Conservation (phyloP, 1,284 basidiomycete species). For the Singerocomus inundabilis region DNA sequence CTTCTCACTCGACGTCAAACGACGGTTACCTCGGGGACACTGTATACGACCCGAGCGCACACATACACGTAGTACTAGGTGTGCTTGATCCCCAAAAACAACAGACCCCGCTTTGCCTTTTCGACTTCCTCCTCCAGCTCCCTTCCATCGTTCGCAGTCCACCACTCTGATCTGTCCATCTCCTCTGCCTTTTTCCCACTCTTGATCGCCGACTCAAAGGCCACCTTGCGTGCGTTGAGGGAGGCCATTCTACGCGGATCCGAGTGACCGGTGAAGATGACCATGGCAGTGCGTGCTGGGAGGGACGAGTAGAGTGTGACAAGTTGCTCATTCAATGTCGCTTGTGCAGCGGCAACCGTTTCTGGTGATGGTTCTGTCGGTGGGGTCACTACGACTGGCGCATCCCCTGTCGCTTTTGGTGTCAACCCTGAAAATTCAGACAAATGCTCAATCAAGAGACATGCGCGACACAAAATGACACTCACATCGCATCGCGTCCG, state of each 20-base stretch:
- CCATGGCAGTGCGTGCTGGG: conserved; percentile 74
- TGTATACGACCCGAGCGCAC: neutral
- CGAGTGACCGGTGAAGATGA: conserved; percentile 84
- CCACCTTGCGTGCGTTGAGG: conserved; percentile 60
- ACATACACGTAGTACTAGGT: neutral
- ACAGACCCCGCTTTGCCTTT: conserved; percentile 73
- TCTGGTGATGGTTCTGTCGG: conserved; percentile 37
- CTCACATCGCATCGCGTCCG: conserved; percentile 77
- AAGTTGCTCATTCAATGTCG: conserved; percentile 60
- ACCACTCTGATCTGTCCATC: conserved; percentile 48
- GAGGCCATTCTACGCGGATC: conserved; percentile 78
- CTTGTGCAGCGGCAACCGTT: conserved; percentile 39
- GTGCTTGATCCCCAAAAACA: conserved; percentile 77
- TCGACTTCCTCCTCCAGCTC: conserved; percentile 77
- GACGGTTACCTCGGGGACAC: too few relatives aligned
- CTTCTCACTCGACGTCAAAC: too few relatives aligned
- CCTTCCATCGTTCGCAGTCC: conserved; percentile 75
- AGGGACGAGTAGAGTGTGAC: conserved; percentile 62
- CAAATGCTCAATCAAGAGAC: neutral
- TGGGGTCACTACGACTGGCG: conserved; percentile 28
- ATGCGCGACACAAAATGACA: conserved; percentile 11
- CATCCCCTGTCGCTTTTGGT: conserved; percentile 44
- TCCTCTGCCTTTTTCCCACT: conserved; percentile 52
- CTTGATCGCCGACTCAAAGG: conserved; percentile 72
- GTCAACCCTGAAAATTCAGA: conserved; percentile 52